Evolutionary conservation across 2,329 filamentous ascomycete species (phyloP).

Genomic region (Cladosporium phlei): DNA sequence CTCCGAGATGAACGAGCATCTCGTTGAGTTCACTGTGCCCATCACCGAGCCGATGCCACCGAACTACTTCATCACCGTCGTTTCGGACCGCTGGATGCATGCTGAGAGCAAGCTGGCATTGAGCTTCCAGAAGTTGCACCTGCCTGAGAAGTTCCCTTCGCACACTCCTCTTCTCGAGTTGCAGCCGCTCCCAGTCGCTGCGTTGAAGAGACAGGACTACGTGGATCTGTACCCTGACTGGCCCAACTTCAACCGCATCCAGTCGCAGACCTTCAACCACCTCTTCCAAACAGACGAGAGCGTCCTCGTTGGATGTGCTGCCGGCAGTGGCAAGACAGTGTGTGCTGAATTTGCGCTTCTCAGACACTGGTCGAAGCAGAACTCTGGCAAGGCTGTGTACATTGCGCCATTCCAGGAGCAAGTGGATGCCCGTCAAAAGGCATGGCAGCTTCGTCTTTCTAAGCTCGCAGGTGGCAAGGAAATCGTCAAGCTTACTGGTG

Average conservation of each 20-base stretch:
- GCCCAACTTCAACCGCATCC: constrained; percentile 91
- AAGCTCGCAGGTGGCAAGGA: constrained; percentile 75
- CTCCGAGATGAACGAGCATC: constrained; percentile 82
- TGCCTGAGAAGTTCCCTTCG: constrained; percentile 92
- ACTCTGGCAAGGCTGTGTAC: constrained; percentile 79
- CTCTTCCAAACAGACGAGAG: constrained; percentile 88
- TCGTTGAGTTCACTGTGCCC: constrained; percentile 93
- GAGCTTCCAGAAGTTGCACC: constrained; percentile 88
- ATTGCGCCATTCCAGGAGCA: constrained; percentile 93
- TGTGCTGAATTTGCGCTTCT: constrained; percentile 93
- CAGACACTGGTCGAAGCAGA: constrained; percentile 72
- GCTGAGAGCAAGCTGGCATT: constrained; percentile 90
- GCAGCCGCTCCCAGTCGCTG: constrained; percentile 82
- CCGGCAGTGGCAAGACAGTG: constrained; percentile 92
- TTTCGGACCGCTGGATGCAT: constrained; percentile 98
- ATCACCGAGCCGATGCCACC: constrained; percentile 97
- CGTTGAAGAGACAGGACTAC: constrained; percentile 81
- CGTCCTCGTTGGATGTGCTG: constrained; percentile 86
- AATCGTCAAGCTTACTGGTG: constrained; percentile 88
- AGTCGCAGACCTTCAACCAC: constrained; percentile 95
- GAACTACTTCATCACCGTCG: constrained; percentile 93
- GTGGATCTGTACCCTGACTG: constrained; percentile 75
- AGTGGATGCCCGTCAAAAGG: constrained; percentile 72
- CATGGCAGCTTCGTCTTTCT: constrained; percentile 77
- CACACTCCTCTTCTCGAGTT: constrained; percentile 89